Conservation (phyloP, 1,139 yeast genomes). For the Kodamaea arcana region DNA sequence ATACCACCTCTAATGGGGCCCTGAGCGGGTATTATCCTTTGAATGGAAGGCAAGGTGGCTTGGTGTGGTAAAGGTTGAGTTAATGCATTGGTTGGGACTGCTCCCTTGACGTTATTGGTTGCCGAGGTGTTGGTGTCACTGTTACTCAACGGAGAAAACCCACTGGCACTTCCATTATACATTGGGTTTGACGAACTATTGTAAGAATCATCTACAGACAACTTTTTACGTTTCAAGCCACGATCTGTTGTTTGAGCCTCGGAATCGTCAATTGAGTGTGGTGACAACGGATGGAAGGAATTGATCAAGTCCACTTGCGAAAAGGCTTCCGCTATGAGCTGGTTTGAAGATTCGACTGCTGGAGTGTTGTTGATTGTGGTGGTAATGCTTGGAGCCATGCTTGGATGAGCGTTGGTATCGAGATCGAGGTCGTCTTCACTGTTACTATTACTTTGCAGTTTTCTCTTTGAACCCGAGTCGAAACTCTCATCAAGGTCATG, state of each 20-base stretch:
- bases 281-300: slow-evolving; percentile 44
- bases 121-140: slow-evolving; percentile 44
- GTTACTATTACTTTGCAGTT: slow-evolving; percentile 8
- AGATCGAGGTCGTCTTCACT: slow-evolving; percentile 8
- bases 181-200: slow-evolving; percentile 38
- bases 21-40: slow-evolving; percentile 87
- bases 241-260: slow-evolving; percentile 48
- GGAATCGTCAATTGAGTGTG: slow-evolving; percentile 66
- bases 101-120: slow-evolving; percentile 14
- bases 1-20: slow-evolving; percentile 96
- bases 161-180: slow-evolving; percentile 41
- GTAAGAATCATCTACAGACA: slow-evolving; percentile 42
- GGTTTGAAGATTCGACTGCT: not conserved
- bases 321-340: slow-evolving; percentile 1
- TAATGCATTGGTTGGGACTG: slow-evolving; percentile 3
- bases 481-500: slow-evolving; percentile 7
- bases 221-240: slow-evolving; percentile 39
- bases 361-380: slow-evolving; percentile 5
- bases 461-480: slow-evolving; percentile 7
- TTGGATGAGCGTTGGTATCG: slow-evolving; percentile 2
- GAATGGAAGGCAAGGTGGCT: slow-evolving; percentile 52
- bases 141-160: slow-evolving; percentile 43
- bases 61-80: slow-evolving; percentile 12
- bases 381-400: slow-evolving; percentile 1
- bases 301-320: slow-evolving; percentile 6